Percentiles rank a stretch among this genome's conserved stretches.
Conservation (phyloP, 495 filamentous ascomycete species). For the Entonaema liquescens region DNA sequence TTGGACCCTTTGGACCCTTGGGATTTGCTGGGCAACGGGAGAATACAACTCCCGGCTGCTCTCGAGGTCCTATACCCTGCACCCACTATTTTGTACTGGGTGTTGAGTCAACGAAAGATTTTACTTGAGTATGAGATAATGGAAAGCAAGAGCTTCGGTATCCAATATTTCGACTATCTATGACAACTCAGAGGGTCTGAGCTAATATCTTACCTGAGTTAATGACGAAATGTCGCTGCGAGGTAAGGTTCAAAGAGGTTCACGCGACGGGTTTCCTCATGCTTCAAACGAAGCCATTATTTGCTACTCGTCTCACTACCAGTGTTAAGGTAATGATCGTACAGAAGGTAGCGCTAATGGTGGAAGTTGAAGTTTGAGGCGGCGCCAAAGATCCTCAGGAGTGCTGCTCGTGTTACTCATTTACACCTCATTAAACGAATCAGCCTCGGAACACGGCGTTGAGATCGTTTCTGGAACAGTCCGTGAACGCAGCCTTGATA, state of each 20-base stretch:
- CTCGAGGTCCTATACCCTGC: not conserved
- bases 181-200: not conserved
- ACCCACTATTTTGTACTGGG: constrained; percentile 11
- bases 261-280: not conserved
- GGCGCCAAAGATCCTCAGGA: constrained; percentile 21
- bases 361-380: constrained; percentile 15
- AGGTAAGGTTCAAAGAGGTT: not conserved
- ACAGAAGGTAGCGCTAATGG: constrained; percentile 4
- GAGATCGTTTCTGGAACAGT: constrained; percentile 21
- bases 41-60: constrained; percentile 7
- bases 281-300: constrained; percentile 21
- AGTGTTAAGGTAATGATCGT: constrained; percentile 28
- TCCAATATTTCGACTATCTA: not conserved
- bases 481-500: constrained; percentile 6
- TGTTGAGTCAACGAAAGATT: not conserved
- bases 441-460: constrained; percentile 6
- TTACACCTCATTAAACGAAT: not conserved
- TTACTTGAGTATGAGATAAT: not conserved
- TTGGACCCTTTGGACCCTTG: not conserved
- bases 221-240: not conserved
- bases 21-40: constrained; percentile 19
- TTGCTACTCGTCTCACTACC: constrained; percentile 31
- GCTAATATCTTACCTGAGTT: not conserved
- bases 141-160: not conserved
- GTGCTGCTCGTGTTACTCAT: not conserved